Base-by-base conservation (phyloP, 2,329 filamentous ascomycete species). In the Alternaria longipes region DNA sequence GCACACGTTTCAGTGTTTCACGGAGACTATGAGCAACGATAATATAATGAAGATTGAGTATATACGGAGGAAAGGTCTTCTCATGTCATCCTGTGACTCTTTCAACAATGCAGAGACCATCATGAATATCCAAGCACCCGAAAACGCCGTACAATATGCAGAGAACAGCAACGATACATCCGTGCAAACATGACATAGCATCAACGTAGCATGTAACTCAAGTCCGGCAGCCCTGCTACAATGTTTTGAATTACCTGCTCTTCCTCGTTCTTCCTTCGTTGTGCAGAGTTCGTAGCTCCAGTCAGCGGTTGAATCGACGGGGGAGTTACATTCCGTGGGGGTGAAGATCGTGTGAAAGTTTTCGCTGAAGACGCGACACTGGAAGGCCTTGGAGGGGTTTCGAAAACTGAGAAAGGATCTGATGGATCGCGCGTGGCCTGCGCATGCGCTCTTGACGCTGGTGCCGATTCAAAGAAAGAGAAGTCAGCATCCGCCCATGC, bases 151-250 rank as follows among this genome's bases (percentile, higher is more conserved):
- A 1, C 5, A 20, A 22, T 3, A 60, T 63, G 52, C 46, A 60
- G 20, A n/a, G n/a, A 16, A 45, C 4, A 24, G 16, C 45, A 47
- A 8, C 7, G 16, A 54, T 32, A 16, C 12, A 42, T 24, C 14
- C 30, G 16, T 30, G 16, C 12, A 5, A 30, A 7, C 24, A 44
- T 8, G 8, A 46, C 14, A 28, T 24, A 11, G 3, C 16, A 20
- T 53, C 38, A 54, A 30, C 44, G 41, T 32, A 79, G 53, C 76
- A 79, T 78, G 42, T 78, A 78, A 9, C 68, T 57, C 57, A 78
- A 62, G 57, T 78, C 66, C 1, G 76, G 75, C 40, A 79, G 55
- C 1, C 67, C 73, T 0, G 22, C 51, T 26, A 79, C 28, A 40
- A 79, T 75, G 0, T 54, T 51, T 30, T 52, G 56, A 4, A 78